These are phyloP conservation scores for Hapsidospora chrysogenum DNA, from an alignment of 495 filamentous ascomycete species.

Conservation along the genomic window DNA sequence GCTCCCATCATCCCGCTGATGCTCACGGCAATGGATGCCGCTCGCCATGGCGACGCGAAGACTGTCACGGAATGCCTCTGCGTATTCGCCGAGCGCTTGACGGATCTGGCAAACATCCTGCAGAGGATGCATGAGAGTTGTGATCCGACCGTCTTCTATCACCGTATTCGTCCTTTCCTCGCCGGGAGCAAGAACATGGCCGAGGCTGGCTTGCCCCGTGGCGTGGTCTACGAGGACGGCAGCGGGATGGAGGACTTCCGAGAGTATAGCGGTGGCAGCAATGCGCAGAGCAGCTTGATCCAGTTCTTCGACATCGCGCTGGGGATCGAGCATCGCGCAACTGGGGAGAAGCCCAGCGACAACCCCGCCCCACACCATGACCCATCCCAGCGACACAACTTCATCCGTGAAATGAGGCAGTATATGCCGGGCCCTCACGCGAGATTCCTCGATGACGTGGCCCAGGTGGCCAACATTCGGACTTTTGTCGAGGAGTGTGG, in stretches of 20 bases:
- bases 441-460: conserved; percentile 69
- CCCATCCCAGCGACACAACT: conserved; percentile 56
- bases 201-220: conserved; percentile 73
- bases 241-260: conserved; percentile 46
- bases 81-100: conserved; percentile 68
- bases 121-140: conserved; percentile 88
- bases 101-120: conserved; percentile 60
- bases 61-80: conserved; percentile 61
- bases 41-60: conserved; percentile 46
- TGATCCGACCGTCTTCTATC: conserved; percentile 85
- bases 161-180: conserved; percentile 83
- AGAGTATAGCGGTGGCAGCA: conserved; percentile 80
- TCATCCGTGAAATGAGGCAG: conserved; percentile 87
- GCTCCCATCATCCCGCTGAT: conserved; percentile 79
- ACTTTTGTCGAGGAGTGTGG: conserved; percentile 53
- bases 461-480: conserved; percentile 71
- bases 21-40: conserved; percentile 73
- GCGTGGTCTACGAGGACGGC: conserved; percentile 75
- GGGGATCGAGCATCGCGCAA: conserved; percentile 81
- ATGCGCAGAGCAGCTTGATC: conserved; percentile 87
- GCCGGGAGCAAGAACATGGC: conserved; percentile 96
- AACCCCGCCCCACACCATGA: conserved; percentile 31
- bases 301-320: conserved; percentile 89
- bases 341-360: conserved; percentile 45
- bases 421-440: conserved; percentile 95